Percentiles rank a stretch among this genome's conserved stretches.
Conservation (phyloP, 106 monocot genomes). For the Ottelia alismoides region DNA sequence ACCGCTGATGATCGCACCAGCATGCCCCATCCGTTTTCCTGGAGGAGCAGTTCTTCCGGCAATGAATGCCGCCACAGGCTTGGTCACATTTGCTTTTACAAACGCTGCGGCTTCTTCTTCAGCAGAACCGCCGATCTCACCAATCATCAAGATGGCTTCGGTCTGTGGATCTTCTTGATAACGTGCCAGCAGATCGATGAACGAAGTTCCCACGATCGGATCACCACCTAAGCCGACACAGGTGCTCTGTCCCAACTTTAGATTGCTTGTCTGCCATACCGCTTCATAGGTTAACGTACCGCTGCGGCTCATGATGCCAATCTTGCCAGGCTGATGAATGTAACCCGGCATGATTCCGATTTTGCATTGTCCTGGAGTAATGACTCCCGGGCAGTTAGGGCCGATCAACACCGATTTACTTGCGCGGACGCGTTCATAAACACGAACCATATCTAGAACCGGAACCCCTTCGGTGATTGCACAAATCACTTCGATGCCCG, state of each 20-base stretch:
- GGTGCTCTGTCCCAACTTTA: background rate
- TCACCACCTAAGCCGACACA: background rate
- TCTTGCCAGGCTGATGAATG: background rate
- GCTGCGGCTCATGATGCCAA: background rate
- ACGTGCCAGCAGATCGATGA: background rate
- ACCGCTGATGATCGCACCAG: background rate
- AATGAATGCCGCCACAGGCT: conserved; percentile 1
- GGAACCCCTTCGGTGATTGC: no score
- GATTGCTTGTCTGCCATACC: background rate
- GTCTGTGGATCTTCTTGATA: background rate
- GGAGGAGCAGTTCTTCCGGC: background rate
- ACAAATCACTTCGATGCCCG: no score
- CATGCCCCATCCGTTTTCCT: background rate
- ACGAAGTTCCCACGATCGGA: background rate
- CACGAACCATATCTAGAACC: no score
- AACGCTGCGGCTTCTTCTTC: background rate
- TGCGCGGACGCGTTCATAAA: no score
- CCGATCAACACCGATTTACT: no score
- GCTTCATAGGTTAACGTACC: conserved; percentile 2
- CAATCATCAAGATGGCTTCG: background rate
- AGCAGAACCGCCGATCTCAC: conserved; percentile 1
- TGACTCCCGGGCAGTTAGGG: background rate
- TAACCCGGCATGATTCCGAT: conserved; percentile 2
- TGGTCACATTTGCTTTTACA: background rate
- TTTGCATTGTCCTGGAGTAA: conserved; percentile 1